Percentiles rank a stretch among this genome's conserved stretches.
Evolutionary conservation across 2,329 filamentous ascomycete species (phyloP).

Genomic region (Fusarium temperatum): DNA sequence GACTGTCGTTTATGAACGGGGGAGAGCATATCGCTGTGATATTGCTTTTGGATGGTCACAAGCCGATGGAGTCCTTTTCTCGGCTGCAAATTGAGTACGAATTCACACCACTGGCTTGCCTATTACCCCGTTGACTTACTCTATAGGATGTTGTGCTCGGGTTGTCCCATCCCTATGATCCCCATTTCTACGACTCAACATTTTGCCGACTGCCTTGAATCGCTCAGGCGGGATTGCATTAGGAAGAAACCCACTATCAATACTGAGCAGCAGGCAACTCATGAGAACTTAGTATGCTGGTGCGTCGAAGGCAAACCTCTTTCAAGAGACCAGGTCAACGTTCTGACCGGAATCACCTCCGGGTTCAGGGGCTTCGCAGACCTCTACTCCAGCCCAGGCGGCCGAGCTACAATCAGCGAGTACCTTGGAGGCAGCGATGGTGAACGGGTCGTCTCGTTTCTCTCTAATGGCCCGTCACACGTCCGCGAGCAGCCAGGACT

Average conservation of each 20-base stretch:
- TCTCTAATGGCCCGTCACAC: constrained; percentile 35
- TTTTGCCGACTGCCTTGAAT: constrained; percentile 51
- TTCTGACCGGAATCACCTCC: constrained; percentile 43
- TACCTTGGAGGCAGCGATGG: constrained; percentile 45
- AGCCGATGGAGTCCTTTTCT: constrained; percentile 49
- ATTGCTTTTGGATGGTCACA: constrained; percentile 52
- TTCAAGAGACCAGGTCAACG: constrained; percentile 35
- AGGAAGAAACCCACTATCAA: background rate
- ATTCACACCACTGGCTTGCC: background rate
- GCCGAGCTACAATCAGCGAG: constrained; percentile 35
- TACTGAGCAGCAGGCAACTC: background rate
- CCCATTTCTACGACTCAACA: constrained; percentile 50
- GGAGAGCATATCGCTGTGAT: constrained; percentile 53
- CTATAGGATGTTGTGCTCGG: constrained; percentile 46
- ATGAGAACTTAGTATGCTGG: constrained; percentile 26
- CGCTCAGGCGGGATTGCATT: constrained; percentile 46
- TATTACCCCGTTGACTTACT: background rate
- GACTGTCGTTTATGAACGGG: constrained; percentile 53
- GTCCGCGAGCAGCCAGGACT: background rate
- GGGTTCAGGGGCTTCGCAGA: constrained; percentile 41
- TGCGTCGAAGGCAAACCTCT: constrained; percentile 45
- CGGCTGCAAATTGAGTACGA: constrained; percentile 55
- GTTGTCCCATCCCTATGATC: constrained; percentile 51
- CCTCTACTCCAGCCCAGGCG: constrained; percentile 26
- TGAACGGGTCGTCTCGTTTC: constrained; percentile 43